Conservation (phyloP, 768 basidiomycete species). For the Amyloporia xantha region DNA sequence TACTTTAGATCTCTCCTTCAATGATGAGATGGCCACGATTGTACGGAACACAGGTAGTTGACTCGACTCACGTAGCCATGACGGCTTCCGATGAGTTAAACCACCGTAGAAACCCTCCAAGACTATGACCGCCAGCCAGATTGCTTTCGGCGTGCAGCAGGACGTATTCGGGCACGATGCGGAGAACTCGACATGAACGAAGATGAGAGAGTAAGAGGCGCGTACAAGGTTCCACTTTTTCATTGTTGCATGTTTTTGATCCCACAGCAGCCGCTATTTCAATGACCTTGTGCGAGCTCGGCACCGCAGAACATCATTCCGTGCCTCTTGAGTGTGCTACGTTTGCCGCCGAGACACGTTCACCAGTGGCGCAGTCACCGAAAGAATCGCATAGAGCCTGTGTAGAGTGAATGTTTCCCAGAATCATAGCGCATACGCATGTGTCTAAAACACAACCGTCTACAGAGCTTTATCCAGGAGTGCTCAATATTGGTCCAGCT, state of each 20-base stretch:
- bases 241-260: neutral
- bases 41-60: neutral
- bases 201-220: conserved; percentile 55
- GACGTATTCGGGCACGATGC: conserved; percentile 42
- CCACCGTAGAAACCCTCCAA: conserved; percentile 13
- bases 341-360: conserved; percentile 5
- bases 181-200: conserved; percentile 54
- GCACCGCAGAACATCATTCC: conserved; percentile 62
- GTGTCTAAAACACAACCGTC: neutral
- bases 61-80: neutral
- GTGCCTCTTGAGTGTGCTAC: conserved; percentile 57
- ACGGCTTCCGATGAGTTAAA: neutral
- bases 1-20: neutral
- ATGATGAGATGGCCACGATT: conserved; percentile 1
- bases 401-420: conserved; percentile 44
- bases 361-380: neutral
- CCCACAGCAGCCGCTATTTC: conserved; percentile 71
- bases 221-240: neutral
- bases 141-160: conserved; percentile 54
- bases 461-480: conserved; percentile 66
- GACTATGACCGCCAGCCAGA: conserved; percentile 39
- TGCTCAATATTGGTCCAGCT: conserved; percentile 81
- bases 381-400: conserved; percentile 34
- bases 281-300: conserved; percentile 77
- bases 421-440: no score